Evolutionary conservation across 129 eudicot genomes (phyloP), one percentile per base, ranked within the genome.

Genomic region (Kitagawia praeruptora): DNA sequence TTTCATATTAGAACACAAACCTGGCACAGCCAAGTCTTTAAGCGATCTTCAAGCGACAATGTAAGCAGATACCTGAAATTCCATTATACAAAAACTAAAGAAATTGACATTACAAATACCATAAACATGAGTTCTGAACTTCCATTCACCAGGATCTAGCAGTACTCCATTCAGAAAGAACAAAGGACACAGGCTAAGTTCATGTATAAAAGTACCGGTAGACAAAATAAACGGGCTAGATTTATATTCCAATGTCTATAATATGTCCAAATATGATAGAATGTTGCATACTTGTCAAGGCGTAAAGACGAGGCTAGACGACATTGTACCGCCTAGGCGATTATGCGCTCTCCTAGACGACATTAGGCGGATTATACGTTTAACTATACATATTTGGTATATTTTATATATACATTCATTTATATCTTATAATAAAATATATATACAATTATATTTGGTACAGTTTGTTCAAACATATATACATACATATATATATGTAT

Each of bases 1-100:
- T 11, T 64, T n/a, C 75, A 45, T 11, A 34, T 28, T 0, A 28
- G 10, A 47, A 31, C 38, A 41, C 96, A 77, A 48, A 94, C 98
- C 96, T 94, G 84, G 66, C 74, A 80, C 77, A 94, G 85, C 88
- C 82, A 85, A 56, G 74, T 84, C 88, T 80, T 92, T 28, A 82
- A 85, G 69, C 98, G 96, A 75, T 91, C 96, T 79, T 86, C 91
- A 49, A 94, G 85, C 13, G 97, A 91, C 56, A 87, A 83, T 72
- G 82, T 78, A 84, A 87, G 86, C 87, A 94, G 84, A 77, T 53
- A 44, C 81, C 98, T 94, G 95, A 82, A 88, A 86, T 80, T 75
- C 45, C 82, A 80, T 47, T 71, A 85, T 53, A 38, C 61, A 83
- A 76, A 7, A 77, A 41, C 10, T 38, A 38, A 34, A 73, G 79